Evolutionary conservation across 169 alveolate genomes (phyloP).

Genomic region (Theileria equi): DNA sequence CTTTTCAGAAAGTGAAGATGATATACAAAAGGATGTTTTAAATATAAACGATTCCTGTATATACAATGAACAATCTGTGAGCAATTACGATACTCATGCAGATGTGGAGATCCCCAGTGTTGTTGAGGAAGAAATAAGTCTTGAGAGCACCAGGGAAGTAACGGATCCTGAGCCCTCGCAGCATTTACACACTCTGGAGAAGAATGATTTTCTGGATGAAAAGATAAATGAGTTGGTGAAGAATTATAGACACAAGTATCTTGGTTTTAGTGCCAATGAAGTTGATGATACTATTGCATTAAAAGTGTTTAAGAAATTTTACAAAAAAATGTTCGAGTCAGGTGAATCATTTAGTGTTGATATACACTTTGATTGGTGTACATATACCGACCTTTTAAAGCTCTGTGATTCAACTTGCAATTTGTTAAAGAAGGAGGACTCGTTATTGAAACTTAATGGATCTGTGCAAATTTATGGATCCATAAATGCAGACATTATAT

Average conservation of each 20-base stretch:
- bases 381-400: conserved; percentile 65
- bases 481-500: conserved; percentile 58
- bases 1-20: too few relatives aligned
- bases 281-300: conserved; percentile 62
- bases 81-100: too few relatives aligned
- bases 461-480: conserved; percentile 66
- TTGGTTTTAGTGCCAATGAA: conserved; percentile 32
- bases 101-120: too few relatives aligned
- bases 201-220: too few relatives aligned
- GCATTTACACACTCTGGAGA: too few relatives aligned
- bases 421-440: conserved; percentile 57
- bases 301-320: conserved; percentile 47
- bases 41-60: too few relatives aligned
- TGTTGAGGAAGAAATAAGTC: too few relatives aligned
- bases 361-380: conserved; percentile 44
- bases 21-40: too few relatives aligned
- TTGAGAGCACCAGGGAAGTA: too few relatives aligned
- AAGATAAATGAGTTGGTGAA: conserved; percentile 12
- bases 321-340: conserved; percentile 37
- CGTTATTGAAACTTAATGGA: conserved; percentile 45
- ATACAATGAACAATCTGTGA: too few relatives aligned
- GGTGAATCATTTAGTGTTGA: conserved; percentile 17
- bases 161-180: too few relatives aligned
- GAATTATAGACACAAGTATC: conserved; percentile 22
- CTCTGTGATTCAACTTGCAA: conserved; percentile 64